Evolutionary conservation across 2,329 filamentous ascomycete genomes (phyloP).

Genomic region (Colletotrichum sojae): DNA sequence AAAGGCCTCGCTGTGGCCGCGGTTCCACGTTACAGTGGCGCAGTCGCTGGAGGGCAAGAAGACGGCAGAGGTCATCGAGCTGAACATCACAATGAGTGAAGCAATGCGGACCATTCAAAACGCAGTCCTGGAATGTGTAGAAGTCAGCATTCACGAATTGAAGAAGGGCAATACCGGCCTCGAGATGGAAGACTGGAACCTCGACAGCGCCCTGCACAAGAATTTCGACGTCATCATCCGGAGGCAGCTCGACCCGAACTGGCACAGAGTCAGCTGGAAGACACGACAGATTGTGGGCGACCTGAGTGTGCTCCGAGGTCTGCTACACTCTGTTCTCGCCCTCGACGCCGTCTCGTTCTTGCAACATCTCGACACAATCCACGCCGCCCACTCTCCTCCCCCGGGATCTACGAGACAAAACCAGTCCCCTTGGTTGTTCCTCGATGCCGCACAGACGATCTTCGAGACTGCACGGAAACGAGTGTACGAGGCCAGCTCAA

Average conservation of each 20-base stretch:
- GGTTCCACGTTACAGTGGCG: constrained; percentile 93
- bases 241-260: constrained; percentile 93
- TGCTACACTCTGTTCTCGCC: constrained; percentile 85
- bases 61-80: constrained; percentile 96
- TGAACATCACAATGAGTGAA: constrained; percentile 96
- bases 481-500: constrained; percentile 83
- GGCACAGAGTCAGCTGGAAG: constrained; percentile 96
- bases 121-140: constrained; percentile 95
- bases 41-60: constrained; percentile 90
- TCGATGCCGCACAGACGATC: constrained; percentile 94
- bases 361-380: constrained; percentile 93
- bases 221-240: constrained; percentile 93
- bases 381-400: constrained; percentile 89
- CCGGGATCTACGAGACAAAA: constrained; percentile 89
- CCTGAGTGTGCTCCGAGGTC: constrained; percentile 83
- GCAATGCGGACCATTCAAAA: constrained; percentile 94
- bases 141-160: constrained; percentile 92
- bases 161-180: constrained; percentile 91
- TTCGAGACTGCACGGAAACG: constrained; percentile 91
- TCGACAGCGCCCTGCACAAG: constrained; percentile 91
- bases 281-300: constrained; percentile 96
- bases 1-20: constrained; percentile 91
- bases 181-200: constrained; percentile 97
- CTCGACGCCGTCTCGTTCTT: constrained; percentile 94
- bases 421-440: constrained; percentile 95